phyloP scores from a whole-genome alignment of 495 filamentous ascomycete genomes.

The Emericellopsis terricola region DNA sequence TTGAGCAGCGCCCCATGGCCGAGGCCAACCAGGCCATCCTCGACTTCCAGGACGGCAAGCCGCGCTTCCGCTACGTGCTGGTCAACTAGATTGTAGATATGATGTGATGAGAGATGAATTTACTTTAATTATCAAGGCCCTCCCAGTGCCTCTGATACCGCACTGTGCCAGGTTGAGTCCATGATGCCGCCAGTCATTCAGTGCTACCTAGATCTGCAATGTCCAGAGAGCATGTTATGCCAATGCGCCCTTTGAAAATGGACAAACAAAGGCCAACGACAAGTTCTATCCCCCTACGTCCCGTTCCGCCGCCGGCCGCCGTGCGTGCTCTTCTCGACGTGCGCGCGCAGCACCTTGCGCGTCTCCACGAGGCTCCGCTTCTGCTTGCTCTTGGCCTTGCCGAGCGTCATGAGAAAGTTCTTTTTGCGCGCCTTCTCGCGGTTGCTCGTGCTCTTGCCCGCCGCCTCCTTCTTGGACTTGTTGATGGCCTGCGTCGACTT shows the following conservation, averaged over 20 bases:
- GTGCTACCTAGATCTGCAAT: no score
- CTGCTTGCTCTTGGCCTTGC: slow-evolving; percentile 82
- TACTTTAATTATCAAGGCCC: no score
- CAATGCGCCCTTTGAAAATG: no score
- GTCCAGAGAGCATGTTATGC: no score
- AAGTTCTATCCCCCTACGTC: no score
- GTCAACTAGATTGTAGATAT: no score
- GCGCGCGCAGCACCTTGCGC: slow-evolving; percentile 56
- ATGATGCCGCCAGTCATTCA: no score
- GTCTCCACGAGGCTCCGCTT: slow-evolving; percentile 82
- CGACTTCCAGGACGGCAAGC: slow-evolving; percentile 51
- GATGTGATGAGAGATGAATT: no score
- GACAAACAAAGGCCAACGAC: no score
- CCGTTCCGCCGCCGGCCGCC: slow-evolving; percentile 77
- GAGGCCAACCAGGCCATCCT: slow-evolving; percentile 51
- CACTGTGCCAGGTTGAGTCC: no score
- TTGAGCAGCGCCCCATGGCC: slow-evolving; percentile 57
- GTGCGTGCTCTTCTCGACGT: slow-evolving; percentile 66
- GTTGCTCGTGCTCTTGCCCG: slow-evolving; percentile 92
- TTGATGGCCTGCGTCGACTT: slow-evolving; percentile 64
- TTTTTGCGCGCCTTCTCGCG: slow-evolving; percentile 92
- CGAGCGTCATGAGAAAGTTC: slow-evolving; percentile 95
- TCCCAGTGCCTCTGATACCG: no score
- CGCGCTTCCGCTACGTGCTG: slow-evolving; percentile 60
- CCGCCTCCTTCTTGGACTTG: slow-evolving; percentile 64